Evolutionary conservation across 176 grass and related monocot genomes (phyloP), one percentile per base, ranked within the genome.

Genomic region (Themeda triandra): DNA sequence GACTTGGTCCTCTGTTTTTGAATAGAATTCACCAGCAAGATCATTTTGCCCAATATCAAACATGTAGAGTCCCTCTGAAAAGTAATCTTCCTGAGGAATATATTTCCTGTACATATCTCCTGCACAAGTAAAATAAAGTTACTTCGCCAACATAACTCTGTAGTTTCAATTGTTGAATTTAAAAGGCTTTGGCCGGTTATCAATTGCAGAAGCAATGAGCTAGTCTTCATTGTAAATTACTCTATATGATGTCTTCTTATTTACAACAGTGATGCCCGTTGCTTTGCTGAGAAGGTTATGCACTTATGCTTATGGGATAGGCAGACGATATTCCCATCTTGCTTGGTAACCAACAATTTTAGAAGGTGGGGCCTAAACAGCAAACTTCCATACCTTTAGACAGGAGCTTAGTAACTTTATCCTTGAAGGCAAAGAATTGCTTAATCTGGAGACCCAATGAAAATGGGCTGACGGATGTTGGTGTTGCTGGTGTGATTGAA

Each of bases 31-130:
- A 79, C 91, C 96, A 69, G 96, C 96, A 86, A 99, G 86, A 58
- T 99, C 96, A 89, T 99, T 99, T 85, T 99, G 96, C 42, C 96
- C 96, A 73, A 99, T 94, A 80, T 99, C 96, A 91, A 99, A 99
- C 96, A 82, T 99, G 86, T 99, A 99, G 12, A 99, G 88, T 44
- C 86, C 96, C 71, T 92, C 82, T 3, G 75, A 69, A 79, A 99
- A 99, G 82, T 83, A 96, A 92, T 99, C 81, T 39, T 19, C 37
- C 44, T 91, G 78, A 84, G 96, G 96, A 88, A 99, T 92, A 70
- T 92, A 96, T 60, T 59, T 83, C 19, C 68, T 92, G 66, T 71
- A 92, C 63, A 80, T 82, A 87, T 91, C 88, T 48, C 91, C 96
- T 99, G 86, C 31, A 80, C 83, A 81, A 62, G 39, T 75, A 86